A percentile compares a stretch with the other conserved stretches of the same genome.
phyloP scores from a whole-genome alignment of 495 filamentous ascomycete species.

The Penicillium odoratum region DNA sequence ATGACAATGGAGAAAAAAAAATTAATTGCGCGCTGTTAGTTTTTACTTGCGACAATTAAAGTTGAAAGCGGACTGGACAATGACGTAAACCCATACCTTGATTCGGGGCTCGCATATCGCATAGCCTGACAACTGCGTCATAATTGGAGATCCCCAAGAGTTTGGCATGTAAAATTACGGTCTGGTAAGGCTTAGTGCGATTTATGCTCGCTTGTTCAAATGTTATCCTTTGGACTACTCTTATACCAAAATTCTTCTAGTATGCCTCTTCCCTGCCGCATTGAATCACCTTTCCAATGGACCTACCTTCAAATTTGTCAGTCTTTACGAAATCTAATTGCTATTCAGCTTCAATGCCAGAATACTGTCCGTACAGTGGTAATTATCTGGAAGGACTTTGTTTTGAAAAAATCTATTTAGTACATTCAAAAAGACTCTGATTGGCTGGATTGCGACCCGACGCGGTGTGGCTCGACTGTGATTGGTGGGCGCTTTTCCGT shows the following conservation, averaged over 20 bases:
- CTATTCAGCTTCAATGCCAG: not conserved
- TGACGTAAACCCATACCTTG: not conserved
- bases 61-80: not conserved
- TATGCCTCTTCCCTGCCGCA: not conserved
- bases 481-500: not conserved
- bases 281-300: not conserved
- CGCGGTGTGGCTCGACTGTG: not conserved
- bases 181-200: not conserved
- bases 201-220: not conserved
- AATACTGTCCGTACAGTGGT: not conserved
- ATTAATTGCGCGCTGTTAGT: not conserved
- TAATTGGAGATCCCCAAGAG: not conserved
- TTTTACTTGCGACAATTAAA: not conserved
- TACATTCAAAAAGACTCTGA: not conserved
- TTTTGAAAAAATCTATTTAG: not conserved
- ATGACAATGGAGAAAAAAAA: not conserved
- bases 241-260: not conserved
- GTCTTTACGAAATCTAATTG: not conserved
- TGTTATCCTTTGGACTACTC: not conserved
- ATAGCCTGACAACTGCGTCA: not conserved
- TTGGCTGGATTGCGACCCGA: not conserved
- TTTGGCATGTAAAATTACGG: not conserved
- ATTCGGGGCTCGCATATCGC: not conserved
- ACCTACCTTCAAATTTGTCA: not conserved
- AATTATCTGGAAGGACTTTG: not conserved